phyloP scores from a whole-genome alignment of 805 yeast genomes.

The Saturnispora gosingensis region DNA sequence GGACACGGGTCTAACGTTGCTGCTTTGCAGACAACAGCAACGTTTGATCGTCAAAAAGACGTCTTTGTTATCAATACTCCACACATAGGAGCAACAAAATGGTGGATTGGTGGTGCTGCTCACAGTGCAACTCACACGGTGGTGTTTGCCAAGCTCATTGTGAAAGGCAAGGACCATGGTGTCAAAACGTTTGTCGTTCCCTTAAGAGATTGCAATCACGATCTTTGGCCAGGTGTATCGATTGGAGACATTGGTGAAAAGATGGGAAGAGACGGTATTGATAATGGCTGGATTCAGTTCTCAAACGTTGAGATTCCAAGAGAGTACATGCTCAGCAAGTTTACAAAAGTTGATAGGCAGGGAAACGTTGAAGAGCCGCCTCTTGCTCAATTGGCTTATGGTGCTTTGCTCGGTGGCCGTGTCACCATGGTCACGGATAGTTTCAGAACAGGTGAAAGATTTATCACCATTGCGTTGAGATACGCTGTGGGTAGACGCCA shows the following conservation, averaged over 20 bases:
- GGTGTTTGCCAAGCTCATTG: constrained; percentile 77
- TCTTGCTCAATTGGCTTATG: constrained; percentile 79
- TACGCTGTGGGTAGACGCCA: constrained; percentile 88
- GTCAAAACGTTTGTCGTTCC: constrained; percentile 91
- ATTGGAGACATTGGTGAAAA: constrained; percentile 91
- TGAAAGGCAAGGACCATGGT: constrained; percentile 79
- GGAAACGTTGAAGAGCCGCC: constrained; percentile 75
- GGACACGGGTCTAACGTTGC: constrained; percentile 95
- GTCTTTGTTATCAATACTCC: constrained; percentile 78
- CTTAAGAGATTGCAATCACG: constrained; percentile 64
- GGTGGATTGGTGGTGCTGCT: constrained; percentile 99
- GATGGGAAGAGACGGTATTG: constrained; percentile 95
- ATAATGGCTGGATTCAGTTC: constrained; percentile 95
- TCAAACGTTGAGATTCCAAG: constrained; percentile 76
- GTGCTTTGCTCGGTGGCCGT: constrained; percentile 81
- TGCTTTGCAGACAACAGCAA: constrained; percentile 86
- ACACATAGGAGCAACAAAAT: constrained; percentile 84
- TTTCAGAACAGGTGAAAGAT: constrained; percentile 69
- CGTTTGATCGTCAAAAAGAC: constrained; percentile 54
- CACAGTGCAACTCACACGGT: constrained; percentile 84
- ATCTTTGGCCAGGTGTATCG: constrained; percentile 67
- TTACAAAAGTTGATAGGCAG: constrained; percentile 56
- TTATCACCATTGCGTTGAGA: constrained; percentile 75
- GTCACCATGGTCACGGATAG: constrained; percentile 86
- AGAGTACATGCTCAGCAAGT: constrained; percentile 72